These are phyloP conservation scores for Gossypium anomalum DNA, from an alignment of 345 rosid species.

Conservation along the genomic window DNA sequence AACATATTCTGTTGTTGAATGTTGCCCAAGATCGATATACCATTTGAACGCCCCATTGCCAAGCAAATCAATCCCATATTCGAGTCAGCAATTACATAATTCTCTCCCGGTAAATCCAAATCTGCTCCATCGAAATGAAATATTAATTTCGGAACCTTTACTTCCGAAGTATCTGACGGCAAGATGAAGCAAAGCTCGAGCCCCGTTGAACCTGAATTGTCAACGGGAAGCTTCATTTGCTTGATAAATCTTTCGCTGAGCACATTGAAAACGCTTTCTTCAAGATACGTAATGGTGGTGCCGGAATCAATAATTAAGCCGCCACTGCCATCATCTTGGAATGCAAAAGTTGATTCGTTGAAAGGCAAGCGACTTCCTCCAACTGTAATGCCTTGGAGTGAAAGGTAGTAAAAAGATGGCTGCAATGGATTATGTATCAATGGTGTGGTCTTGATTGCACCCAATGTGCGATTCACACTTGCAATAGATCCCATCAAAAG, in stretches of 20 bases:
- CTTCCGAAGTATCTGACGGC: conserved; percentile 29
- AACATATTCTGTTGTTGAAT: conserved; percentile 83
- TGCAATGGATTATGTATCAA: conserved; percentile 58
- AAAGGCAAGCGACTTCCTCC: conserved; percentile 59
- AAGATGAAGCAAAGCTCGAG: conserved; percentile 77
- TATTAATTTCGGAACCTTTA: conserved; percentile 61
- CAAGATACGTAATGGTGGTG: conserved; percentile 77
- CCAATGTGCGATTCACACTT: conserved; percentile 9
- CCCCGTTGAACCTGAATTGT: conserved; percentile 51
- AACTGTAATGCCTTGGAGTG: conserved; percentile 75
- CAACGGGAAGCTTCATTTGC: conserved; percentile 44
- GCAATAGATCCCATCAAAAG: conserved; percentile 64
- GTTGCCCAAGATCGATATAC: conserved; percentile 86
- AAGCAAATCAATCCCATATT: conserved; percentile 58
- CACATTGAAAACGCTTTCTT: conserved; percentile 42
- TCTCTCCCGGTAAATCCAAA: conserved; percentile 74
- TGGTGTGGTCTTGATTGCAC: conserved; percentile 41
- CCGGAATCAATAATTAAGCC: conserved; percentile 94
- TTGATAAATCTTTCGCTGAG: conserved; percentile 53
- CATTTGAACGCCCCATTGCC: conserved; percentile 83
- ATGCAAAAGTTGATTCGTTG: conserved; percentile 54
- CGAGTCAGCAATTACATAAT: conserved; percentile 72
- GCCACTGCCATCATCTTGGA: conserved; percentile 70
- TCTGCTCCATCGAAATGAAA: conserved; percentile 75
- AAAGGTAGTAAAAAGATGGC: conserved; percentile 88